Evolutionary conservation across 78 protist species (phyloP).

Genomic region (Guillardia theta): DNA sequence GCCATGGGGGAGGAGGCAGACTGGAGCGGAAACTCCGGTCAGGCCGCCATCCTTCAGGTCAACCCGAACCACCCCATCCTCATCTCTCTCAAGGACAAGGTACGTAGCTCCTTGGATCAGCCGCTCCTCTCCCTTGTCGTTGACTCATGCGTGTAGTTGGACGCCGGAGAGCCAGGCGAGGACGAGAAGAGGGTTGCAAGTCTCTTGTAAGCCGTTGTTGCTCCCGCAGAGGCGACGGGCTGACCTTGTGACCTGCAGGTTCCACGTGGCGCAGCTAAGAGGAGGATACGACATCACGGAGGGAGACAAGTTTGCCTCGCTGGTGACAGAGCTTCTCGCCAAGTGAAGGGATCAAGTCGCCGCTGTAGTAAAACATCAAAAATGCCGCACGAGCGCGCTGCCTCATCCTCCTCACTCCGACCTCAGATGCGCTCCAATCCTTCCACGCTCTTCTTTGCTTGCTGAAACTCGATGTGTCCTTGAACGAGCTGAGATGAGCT

Average conservation of each 20-base stretch:
- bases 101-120: neutral
- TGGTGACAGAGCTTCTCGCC: neutral
- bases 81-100: neutral
- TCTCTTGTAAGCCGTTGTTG: neutral
- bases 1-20: constrained; percentile 28
- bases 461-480: too few species aligned
- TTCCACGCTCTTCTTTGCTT: neutral
- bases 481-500: too few species aligned
- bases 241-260: neutral
- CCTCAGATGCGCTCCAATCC: neutral
- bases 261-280: neutral
- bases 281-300: constrained; percentile 14
- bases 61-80: constrained; percentile 15
- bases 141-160: neutral
- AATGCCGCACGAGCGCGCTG: too few species aligned
- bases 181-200: neutral
- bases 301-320: neutral
- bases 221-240: neutral
- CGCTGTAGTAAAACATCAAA: too few species aligned
- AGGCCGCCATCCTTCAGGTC: neutral
- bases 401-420: neutral
- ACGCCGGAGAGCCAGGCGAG: neutral
- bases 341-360: too few species aligned
- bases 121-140: neutral
- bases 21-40: neutral